Evolutionary conservation across 2,329 filamentous ascomycete genomes (phyloP).

Genomic region (Pestalotiopsis sp.): DNA sequence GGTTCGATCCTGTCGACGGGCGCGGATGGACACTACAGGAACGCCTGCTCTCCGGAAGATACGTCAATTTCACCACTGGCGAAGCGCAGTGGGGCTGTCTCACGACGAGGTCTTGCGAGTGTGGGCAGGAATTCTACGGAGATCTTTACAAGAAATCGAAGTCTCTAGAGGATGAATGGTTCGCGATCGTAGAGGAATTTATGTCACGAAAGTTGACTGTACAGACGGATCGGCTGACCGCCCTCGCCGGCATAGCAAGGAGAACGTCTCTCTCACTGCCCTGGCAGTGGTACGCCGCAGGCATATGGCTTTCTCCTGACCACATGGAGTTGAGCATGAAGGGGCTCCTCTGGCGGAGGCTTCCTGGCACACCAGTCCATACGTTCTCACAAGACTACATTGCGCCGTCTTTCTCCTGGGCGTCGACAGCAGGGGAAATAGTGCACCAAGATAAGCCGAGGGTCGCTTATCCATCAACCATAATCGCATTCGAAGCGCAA

Average conservation of each 20-base stretch:
- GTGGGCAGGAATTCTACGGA: not conserved
- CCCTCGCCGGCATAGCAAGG: not conserved
- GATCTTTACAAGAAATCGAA: not conserved
- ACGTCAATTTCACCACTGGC: constrained; percentile 13
- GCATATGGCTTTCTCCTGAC: constrained; percentile 2
- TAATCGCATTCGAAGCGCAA: no score
- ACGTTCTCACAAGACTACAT: not conserved
- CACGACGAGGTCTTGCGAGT: not conserved
- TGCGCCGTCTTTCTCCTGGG: constrained; percentile 15
- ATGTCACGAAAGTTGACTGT: not conserved
- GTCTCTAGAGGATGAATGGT: not conserved
- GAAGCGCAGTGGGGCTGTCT: constrained; percentile 14
- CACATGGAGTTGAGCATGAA: not conserved
- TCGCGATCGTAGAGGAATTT: not conserved
- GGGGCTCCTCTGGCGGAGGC: constrained; percentile 6
- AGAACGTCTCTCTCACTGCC: not conserved
- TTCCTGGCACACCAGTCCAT: no score
- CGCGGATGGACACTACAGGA: constrained; percentile 14
- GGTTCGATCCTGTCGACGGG: constrained; percentile 8
- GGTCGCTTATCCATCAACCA: no score
- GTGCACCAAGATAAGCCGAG: no score
- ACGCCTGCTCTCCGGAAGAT: not conserved
- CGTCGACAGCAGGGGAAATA: not conserved
- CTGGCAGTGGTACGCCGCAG: not conserved
- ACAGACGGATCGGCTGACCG: not conserved